These are phyloP conservation scores for Benincasa hispida DNA, from an alignment of 306 rosid genomes.

Conservation along the genomic window DNA sequence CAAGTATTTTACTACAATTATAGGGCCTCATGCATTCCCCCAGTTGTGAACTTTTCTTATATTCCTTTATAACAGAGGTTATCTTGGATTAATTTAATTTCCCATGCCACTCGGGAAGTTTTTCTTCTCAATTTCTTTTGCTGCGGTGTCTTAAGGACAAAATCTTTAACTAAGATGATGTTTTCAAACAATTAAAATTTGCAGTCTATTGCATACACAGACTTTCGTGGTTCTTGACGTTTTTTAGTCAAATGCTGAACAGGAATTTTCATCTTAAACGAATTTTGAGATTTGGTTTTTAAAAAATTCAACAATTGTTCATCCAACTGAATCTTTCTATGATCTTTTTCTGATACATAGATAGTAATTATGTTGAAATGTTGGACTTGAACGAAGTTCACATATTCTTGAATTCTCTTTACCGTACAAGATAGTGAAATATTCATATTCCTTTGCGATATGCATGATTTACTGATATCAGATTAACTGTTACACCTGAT, in stretches of 20 bases:
- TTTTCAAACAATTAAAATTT: not conserved
- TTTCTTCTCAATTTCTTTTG: not conserved
- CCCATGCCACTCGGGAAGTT: not conserved
- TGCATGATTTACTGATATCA: conserved; percentile 13
- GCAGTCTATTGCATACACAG: not conserved
- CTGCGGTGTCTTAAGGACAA: not conserved
- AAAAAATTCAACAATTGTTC: not conserved
- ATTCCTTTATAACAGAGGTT: not conserved
- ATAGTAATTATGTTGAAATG: not conserved
- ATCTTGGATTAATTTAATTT: not conserved
- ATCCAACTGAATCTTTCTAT: not conserved
- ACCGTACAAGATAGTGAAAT: not conserved
- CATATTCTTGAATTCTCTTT: not conserved
- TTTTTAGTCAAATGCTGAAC: not conserved
- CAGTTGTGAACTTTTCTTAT: not conserved
- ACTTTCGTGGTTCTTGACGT: not conserved
- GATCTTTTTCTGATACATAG: not conserved
- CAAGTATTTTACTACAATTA: not conserved
- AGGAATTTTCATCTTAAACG: not conserved
- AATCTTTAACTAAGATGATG: not conserved
- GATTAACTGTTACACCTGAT: conserved; percentile 5
- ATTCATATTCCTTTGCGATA: not conserved
- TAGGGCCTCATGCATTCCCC: not conserved
- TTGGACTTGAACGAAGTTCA: not conserved
- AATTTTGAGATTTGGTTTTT: not conserved